A percentile compares a stretch with the other conserved stretches of the same genome.
These are phyloP conservation scores for Apiotrichum montevideense DNA, from an alignment of 1,284 basidiomycete species.

Conservation along the genomic window DNA sequence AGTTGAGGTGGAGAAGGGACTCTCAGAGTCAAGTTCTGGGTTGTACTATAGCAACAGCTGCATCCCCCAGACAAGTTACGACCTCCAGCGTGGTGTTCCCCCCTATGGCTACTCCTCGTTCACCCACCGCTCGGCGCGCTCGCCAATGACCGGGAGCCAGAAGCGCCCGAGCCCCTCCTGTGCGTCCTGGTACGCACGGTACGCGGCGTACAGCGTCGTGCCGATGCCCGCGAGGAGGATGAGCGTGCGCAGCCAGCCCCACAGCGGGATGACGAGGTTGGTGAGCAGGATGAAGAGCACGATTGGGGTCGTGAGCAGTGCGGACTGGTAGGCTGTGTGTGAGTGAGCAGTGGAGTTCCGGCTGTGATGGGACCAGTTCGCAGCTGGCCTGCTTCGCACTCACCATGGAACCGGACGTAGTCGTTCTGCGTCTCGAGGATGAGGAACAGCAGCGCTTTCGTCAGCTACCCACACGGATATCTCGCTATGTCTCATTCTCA, in stretches of 20 bases:
- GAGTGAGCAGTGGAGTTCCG: background rate
- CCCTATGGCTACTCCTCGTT: slow-evolving; percentile 55
- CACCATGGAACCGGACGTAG: slow-evolving; percentile 72
- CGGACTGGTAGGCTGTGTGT: slow-evolving; percentile 70
- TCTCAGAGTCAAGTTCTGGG: no score
- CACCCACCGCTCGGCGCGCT: slow-evolving; percentile 66
- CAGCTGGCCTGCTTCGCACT: slow-evolving; percentile 21
- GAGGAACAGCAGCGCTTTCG: slow-evolving; percentile 59
- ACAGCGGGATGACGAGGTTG: slow-evolving; percentile 54
- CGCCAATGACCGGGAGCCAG: slow-evolving; percentile 62
- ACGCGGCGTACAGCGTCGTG: slow-evolving; percentile 34
- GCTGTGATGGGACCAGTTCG: slow-evolving; percentile 1
- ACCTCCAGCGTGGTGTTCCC: no score
- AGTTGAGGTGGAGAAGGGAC: no score
- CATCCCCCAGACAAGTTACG: background rate
- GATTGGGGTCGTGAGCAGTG: slow-evolving; percentile 62
- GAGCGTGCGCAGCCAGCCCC: slow-evolving; percentile 41
- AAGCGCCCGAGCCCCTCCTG: slow-evolving; percentile 56
- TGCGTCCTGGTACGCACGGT: slow-evolving; percentile 62
- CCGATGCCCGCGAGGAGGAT: slow-evolving; percentile 29
- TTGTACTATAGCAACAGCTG: background rate
- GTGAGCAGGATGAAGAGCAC: slow-evolving; percentile 58
- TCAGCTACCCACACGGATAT: background rate
- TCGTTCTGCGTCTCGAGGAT: slow-evolving; percentile 74
- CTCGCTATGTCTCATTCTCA: slow-evolving; percentile 41